Base-by-base conservation (phyloP, 371 early-diverging fungal genomes). In the Mucor racemosus region DNA sequence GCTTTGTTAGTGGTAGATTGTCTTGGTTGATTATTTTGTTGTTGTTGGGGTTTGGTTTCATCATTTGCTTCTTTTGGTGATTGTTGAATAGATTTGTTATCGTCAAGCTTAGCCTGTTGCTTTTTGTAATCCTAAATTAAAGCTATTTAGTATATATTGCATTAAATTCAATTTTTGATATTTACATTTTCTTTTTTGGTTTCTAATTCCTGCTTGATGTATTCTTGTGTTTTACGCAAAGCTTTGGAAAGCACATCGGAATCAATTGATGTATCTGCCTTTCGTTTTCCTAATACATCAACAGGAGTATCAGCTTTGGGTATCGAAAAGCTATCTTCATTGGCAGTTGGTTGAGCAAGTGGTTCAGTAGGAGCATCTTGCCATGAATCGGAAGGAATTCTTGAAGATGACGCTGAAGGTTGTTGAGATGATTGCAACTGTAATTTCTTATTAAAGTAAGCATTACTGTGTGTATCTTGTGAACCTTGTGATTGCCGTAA, bases 361-460 rank as follows among this genome's bases (percentile, higher is more conserved):
- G 65, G 66, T 14, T 73, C 66, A 6, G 73, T 73, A 1, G 69
- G 62, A 15, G 60, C 70, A 38, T 70, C 67, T 19, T 66, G 71
- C 26, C 64, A 41, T 14, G 67, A 71, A 31, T 67, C 65, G 0
- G 58, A 65, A 9, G 38, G 38, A 6, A 36, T 17, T 7, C 58
- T 38, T 2, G 68, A 58, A 5, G 68, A 58, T 11, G 68, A 50
- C n/a, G 44, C 39, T 14, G 34, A 0, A 36, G 19, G 19, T 7
- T 15, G 40, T 5, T 58, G 58, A 17, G 64, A 57, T 39, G 57
- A 50, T 38, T 38, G 38, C 7, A 38, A 38, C 4, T 38, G 38
- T 10, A 38, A 10, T 10, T 38, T 38, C 10, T 38, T 38, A 10
- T 10, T 38, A 1, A 38, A 38, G 10, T 38, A 10, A 9, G 38